phyloP scores from a whole-genome alignment of 176 grass and related monocot genomes.

The Paspalum vaginatum region DNA sequence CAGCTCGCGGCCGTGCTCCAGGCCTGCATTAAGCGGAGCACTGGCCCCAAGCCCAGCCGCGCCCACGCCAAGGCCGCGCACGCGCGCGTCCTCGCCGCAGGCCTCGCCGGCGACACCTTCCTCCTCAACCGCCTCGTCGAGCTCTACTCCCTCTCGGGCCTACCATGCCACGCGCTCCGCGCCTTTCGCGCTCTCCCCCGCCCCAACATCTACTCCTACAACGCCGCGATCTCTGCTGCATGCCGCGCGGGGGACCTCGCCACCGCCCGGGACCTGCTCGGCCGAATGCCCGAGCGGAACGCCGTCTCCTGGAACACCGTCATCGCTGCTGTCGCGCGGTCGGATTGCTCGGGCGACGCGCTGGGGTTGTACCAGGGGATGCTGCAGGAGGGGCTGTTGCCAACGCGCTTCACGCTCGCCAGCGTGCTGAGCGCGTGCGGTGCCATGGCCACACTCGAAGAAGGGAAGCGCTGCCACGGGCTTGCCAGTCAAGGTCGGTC shows the following conservation, averaged over 20 bases:
- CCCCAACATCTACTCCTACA: conserved; percentile 84
- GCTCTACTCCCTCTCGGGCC: conserved; percentile 73
- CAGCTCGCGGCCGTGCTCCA: conserved; percentile 45
- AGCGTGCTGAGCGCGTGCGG: conserved; percentile 81
- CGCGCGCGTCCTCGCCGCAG: conserved; percentile 63
- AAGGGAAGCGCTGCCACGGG: conserved; percentile 71
- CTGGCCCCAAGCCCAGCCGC: conserved; percentile 40
- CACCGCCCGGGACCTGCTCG: conserved; percentile 62
- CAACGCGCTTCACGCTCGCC: conserved; percentile 78
- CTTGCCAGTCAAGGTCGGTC: conserved; percentile 61
- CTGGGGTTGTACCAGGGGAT: conserved; percentile 61
- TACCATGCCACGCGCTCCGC: conserved; percentile 51
- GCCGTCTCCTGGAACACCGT: conserved; percentile 84
- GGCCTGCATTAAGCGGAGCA: conserved; percentile 54
- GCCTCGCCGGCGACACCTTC: conserved; percentile 74
- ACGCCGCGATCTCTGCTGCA: conserved; percentile 52
- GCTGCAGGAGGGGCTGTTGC: conserved; percentile 55
- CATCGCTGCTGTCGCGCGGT: conserved; percentile 57
- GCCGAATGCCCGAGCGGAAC: conserved; percentile 67
- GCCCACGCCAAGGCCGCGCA: conserved; percentile 54
- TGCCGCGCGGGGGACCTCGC: conserved; percentile 62
- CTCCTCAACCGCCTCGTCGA: conserved; percentile 90
- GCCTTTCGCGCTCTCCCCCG: conserved; percentile 56
- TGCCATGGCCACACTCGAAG: conserved; percentile 41
- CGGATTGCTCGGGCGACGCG: conserved; percentile 42